Evolutionary conservation across 768 basidiomycete species (phyloP), one percentile per base, ranked within the genome.

Genomic region (Tylopilus balloui): DNA sequence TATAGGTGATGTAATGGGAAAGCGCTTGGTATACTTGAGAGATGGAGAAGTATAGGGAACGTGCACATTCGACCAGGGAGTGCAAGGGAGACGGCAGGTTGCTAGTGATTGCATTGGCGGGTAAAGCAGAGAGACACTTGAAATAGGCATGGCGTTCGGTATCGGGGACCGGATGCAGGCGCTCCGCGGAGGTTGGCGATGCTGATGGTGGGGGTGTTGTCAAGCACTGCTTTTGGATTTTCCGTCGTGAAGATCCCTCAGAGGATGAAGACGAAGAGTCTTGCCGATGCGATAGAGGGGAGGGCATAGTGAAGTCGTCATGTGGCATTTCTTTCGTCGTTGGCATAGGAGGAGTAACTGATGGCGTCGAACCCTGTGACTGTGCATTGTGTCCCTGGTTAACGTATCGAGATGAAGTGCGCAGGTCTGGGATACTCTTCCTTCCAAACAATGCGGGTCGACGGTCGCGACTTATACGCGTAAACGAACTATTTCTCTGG

Each of bases 141-240:
- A 99, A 99, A 69, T 99, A 98, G 2, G 91, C 88, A 60, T 92
- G 88, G 20, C 89, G 81, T 61, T 94, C 90, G 4, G 80, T 77
- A 35, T 91, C 83, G 17, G 80, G 78, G 3, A 77, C 71, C 1
- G 74, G 67, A 36, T 71, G 73, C 6, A 57, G 45, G 35, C 56
- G 61, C 35, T 70, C 71, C 8, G 63, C 54, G 19, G 67, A 59
- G 3, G 72, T 66, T 25, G 77, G 76, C 8, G 78, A 74, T 24
- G 71, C 63, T 55, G 56, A 61, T 45, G 64, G 56, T 49, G 67
- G 59, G 20, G 63, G 60, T 19, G 72, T 72, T 45, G 64, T 65
- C 15, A 53, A 44, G 21, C 54, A 63, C 27, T 58, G 52, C 37
- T 61, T 62, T 48, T 60, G 52, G 4, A 19, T n/a, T 50, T 49